phyloP scores from a whole-genome alignment of 148 eudicot genomes.

The Vaccinium myrtillus region DNA sequence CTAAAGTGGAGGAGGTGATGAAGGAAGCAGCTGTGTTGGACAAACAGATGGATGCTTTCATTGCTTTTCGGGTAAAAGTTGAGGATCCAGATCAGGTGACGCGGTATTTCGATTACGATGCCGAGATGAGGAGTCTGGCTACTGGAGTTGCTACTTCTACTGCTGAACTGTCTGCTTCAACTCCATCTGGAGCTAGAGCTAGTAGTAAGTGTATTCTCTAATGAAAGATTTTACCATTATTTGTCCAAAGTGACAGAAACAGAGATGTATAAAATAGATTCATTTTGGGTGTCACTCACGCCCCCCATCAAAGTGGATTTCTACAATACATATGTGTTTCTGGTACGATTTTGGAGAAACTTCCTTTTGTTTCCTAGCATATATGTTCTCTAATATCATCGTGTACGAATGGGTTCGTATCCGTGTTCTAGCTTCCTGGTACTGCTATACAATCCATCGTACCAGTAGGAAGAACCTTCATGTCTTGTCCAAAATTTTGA shows the following conservation, averaged over 20 bases:
- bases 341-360: not conserved
- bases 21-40: conserved; percentile 29
- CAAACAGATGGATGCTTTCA: conserved; percentile 43
- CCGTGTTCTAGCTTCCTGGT: no score
- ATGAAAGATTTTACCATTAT: not conserved
- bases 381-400: no score
- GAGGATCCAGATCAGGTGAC: conserved; percentile 18
- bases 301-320: no score
- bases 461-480: no score
- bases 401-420: no score
- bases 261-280: no score
- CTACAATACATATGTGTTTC: not conserved
- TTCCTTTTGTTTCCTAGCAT: not conserved
- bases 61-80: conserved; percentile 36
- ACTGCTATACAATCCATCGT: no score
- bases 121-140: conserved; percentile 1
- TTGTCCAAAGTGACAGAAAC: no score
- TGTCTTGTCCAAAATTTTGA: not conserved
- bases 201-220: not conserved
- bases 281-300: no score
- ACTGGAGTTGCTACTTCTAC: conserved; percentile 13
- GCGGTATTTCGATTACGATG: not conserved
- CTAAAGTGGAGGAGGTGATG: conserved; percentile 30
- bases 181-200: conserved; percentile 17
- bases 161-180: conserved; percentile 8